Evolutionary conservation across 306 rosid genomes (phyloP).

Genomic region (Vicia faba): DNA sequence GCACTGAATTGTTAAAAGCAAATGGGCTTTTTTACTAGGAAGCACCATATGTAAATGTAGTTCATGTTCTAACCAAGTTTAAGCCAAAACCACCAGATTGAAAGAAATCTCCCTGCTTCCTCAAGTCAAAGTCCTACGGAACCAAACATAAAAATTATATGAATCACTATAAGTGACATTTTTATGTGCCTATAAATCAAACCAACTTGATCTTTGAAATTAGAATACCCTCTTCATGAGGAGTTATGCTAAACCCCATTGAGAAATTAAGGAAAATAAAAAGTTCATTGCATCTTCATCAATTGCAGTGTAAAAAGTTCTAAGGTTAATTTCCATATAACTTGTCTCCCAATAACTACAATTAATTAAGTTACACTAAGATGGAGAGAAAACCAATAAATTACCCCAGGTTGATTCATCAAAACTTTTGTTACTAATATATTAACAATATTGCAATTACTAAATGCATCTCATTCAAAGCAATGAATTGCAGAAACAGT

Average conservation of each 20-base stretch:
- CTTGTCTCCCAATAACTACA: constrained; percentile 16
- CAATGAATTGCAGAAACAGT: constrained; percentile 5
- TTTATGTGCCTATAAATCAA: constrained; percentile 16
- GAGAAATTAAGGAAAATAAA: constrained; percentile 13
- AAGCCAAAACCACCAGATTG: constrained; percentile 69
- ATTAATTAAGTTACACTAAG: constrained; percentile 8
- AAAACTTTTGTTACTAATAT: constrained; percentile 60
- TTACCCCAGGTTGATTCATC: constrained; percentile 86
- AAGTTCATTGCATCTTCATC: constrained; percentile 4
- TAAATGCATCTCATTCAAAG: constrained; percentile 31
- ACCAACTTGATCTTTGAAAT: constrained; percentile 40
- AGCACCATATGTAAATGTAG: constrained; percentile 52
- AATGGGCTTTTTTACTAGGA: constrained; percentile 74
- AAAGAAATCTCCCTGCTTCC: constrained; percentile 64
- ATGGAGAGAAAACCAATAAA: constrained; percentile 13
- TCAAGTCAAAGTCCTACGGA: constrained; percentile 64
- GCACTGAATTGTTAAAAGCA: constrained; percentile 87
- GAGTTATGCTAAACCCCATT: constrained; percentile 21
- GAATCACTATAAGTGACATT: constrained; percentile 16
- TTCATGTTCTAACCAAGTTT: constrained; percentile 69
- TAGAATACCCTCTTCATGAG: constrained; percentile 19
- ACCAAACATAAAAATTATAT: constrained; percentile 34
- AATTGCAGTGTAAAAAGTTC: constrained; percentile 19
- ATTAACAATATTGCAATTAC: constrained; percentile 38
- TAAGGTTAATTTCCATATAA: not conserved